phyloP scores from a whole-genome alignment of 805 yeast genomes.

The Nakazawaea laoshanensis region DNA sequence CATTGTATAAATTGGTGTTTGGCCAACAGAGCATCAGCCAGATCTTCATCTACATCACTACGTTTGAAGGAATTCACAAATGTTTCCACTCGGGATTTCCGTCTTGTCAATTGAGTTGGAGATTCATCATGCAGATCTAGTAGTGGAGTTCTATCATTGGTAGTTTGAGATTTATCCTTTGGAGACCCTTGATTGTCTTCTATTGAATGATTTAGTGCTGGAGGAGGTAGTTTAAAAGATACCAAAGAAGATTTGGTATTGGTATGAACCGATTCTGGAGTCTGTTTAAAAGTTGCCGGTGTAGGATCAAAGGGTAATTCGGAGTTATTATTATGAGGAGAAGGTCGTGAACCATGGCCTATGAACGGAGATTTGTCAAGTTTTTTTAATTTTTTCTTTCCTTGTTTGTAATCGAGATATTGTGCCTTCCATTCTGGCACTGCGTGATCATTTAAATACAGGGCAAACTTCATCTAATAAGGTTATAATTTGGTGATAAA shows the following conservation, averaged over 20 bases:
- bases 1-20: slow-evolving; percentile 49
- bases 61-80: slow-evolving; percentile 7
- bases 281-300: background rate
- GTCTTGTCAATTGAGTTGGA: slow-evolving; percentile 9
- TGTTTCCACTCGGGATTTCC: slow-evolving; percentile 18
- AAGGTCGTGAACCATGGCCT: background rate
- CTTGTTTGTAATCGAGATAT: slow-evolving; percentile 62
- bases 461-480: slow-evolving; percentile 73
- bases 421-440: slow-evolving; percentile 87
- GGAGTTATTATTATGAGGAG: background rate
- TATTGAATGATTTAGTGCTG: slow-evolving; percentile 12
- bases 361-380: slow-evolving; percentile 1
- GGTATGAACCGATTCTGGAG: too few species aligned
- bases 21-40: slow-evolving; percentile 23
- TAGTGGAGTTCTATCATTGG: slow-evolving; percentile 23
- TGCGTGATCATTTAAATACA: slow-evolving; percentile 54
- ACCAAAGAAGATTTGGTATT: slow-evolving; percentile 12
- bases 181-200: background rate
- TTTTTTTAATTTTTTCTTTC: slow-evolving; percentile 29
- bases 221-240: slow-evolving; percentile 19
- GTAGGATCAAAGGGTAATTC: background rate
- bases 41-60: slow-evolving; percentile 4
- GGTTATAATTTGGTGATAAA: too few species aligned
- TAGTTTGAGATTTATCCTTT: too few species aligned
- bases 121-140: slow-evolving; percentile 10